Evolutionary conservation across 2,329 filamentous ascomycete genomes (phyloP).

Genomic region (Colletotrichum eremochloae): DNA sequence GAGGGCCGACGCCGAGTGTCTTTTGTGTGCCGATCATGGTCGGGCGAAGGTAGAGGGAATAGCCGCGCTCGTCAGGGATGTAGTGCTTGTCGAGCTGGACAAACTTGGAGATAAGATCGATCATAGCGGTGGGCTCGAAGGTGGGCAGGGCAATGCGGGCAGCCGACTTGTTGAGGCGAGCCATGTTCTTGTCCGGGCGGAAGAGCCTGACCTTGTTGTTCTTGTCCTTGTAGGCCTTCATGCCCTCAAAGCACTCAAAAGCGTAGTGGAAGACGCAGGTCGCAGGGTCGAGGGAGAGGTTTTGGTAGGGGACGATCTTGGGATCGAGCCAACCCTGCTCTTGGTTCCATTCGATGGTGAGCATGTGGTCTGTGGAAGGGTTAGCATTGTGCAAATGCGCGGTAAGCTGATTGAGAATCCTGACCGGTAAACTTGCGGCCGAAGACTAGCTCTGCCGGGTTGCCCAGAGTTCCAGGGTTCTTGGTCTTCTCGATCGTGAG

Average conservation of each 20-base stretch:
- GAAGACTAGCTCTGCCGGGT: conserved; percentile 88
- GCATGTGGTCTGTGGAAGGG: conserved; percentile 87
- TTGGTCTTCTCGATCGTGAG: conserved; percentile 81
- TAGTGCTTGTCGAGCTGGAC: conserved; percentile 87
- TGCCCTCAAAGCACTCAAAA: conserved; percentile 97
- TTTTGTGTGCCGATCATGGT: conserved; percentile 98
- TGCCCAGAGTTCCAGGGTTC: conserved; percentile 79
- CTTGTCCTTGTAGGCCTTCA: conserved; percentile 98
- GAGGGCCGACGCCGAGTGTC: conserved; percentile 93
- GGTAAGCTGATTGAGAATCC: neutral
- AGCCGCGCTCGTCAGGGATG: conserved; percentile 88
- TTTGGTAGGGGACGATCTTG: conserved; percentile 92
- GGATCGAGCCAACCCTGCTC: conserved; percentile 86
- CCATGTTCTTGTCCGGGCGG: conserved; percentile 97
- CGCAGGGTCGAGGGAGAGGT: conserved; percentile 94
- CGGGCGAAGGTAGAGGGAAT: conserved; percentile 94
- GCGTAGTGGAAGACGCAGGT: conserved; percentile 99
- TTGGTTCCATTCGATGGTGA: conserved; percentile 92
- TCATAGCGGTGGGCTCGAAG: conserved; percentile 80
- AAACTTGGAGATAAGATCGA: conserved; percentile 84
- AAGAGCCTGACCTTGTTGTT: conserved; percentile 86
- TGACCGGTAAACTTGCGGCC: conserved; percentile 90
- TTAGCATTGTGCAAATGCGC: neutral
- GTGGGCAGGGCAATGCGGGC: conserved; percentile 93
- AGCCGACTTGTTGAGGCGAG: conserved; percentile 89